Evolutionary conservation across 2,329 filamentous ascomycete genomes (phyloP), one percentile per base, ranked within the genome.

Genomic region (Drechslera avenae): DNA sequence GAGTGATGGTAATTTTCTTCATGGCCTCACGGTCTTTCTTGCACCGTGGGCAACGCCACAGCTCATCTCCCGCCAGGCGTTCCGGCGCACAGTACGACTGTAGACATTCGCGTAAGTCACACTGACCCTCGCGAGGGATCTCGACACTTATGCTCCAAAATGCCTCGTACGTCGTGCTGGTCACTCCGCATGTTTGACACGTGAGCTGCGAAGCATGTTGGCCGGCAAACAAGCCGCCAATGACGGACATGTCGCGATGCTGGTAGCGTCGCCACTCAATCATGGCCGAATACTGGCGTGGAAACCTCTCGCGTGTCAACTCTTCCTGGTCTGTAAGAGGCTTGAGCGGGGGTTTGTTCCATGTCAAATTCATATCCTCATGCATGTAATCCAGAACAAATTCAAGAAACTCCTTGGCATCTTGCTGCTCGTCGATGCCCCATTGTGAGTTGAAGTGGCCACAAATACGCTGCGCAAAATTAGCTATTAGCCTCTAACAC

Each of bases 331-430:
- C 78, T 0, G 82, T 86, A 33, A 88, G 75, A 4, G 81, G 79
- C 41, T 80, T 79, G 2, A 87, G 75, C 1, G 82, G 84, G 2
- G 76, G 78, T 45, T 81, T 77, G 54, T 83, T 78, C 78, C 85
- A 88, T 23, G 82, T 81, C 5, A 80, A 74, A 69, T 96, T 95
- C 4, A 95, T 86, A 73, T 99, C 94, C 67, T 94, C 89, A 62
- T 93, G 88, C 10, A 97, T 79, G 59, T 88, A 86, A 45, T 90
- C 86, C 31, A 96, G 81, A 19, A 97, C 73, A 67, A 95, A 96
- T 37, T 86, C 85, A 59, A 93, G 86, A 61, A 96, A 96, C 65
- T 97, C 94, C 59, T 92, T 89, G 1, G 91, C 88, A 67, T 99
- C 94, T 74, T 97, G 94, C 69, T 97, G 93, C 41, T 85, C 78